Conservation (phyloP, 1,284 basidiomycete genomes). For the Anthracocystis walkeri region DNA sequence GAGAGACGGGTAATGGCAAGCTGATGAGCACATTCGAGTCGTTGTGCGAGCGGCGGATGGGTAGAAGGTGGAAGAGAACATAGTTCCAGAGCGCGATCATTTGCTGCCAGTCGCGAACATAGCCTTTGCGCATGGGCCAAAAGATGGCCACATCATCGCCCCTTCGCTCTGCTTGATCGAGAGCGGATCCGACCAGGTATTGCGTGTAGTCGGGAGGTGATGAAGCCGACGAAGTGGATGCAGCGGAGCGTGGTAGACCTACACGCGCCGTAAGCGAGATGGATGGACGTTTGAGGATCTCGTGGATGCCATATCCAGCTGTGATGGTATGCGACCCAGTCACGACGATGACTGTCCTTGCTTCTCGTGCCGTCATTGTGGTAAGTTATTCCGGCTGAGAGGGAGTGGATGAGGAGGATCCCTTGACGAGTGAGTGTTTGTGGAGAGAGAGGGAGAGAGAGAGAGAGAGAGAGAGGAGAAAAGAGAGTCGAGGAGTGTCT, state of each 20-base stretch:
- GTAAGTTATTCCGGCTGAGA: not conserved
- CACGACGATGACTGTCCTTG: conserved; percentile 82
- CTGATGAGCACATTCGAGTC: conserved; percentile 86
- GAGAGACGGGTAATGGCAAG: conserved; percentile 78
- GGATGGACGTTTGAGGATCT: conserved; percentile 80
- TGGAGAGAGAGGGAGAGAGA: not conserved
- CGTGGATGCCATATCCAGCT: conserved; percentile 82
- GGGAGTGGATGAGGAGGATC: too few relatives aligned
- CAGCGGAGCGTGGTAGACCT: conserved; percentile 36
- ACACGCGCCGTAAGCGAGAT: conserved; percentile 71
- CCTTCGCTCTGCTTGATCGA: conserved; percentile 81
- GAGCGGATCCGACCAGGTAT: conserved; percentile 84
- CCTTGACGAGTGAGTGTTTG: too few relatives aligned
- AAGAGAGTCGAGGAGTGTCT: conserved; percentile 17
- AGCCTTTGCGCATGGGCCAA: conserved; percentile 85
- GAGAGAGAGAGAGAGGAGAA: not conserved
- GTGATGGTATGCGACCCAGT: conserved; percentile 80
- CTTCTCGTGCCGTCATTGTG: conserved; percentile 75
- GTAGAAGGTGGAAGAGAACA: conserved; percentile 81
- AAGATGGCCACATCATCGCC: conserved; percentile 80
- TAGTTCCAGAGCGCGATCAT: conserved; percentile 91
- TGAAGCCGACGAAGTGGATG: conserved; percentile 24
- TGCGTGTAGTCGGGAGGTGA: conserved; percentile 67
- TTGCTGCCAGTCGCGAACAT: conserved; percentile 85
- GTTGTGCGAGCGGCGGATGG: conserved; percentile 84